These are phyloP conservation scores for Monocercomonoides exilis DNA, from an alignment of 78 protist genomes.

Conservation along the genomic window DNA sequence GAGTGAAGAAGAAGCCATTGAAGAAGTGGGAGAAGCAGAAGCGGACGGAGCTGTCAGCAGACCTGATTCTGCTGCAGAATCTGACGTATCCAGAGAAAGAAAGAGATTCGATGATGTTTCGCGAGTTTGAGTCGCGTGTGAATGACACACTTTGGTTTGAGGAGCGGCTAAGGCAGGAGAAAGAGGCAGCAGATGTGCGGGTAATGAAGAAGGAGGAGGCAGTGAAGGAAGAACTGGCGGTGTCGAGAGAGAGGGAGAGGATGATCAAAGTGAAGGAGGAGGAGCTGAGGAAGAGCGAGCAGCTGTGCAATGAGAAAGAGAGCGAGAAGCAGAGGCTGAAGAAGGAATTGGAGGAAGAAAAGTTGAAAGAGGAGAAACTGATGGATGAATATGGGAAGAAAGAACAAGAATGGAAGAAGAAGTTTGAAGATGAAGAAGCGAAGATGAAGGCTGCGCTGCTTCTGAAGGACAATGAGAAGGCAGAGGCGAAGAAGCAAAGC, in stretches of 20 bases:
- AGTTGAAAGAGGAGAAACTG: background rate
- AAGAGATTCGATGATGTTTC: background rate
- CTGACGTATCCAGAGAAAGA: too few species aligned
- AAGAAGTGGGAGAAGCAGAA: too few species aligned
- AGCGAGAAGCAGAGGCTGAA: background rate
- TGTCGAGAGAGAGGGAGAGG: background rate
- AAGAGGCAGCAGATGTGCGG: background rate
- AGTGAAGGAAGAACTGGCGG: background rate
- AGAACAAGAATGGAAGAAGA: background rate
- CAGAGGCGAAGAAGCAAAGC: background rate
- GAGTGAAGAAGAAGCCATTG: too few species aligned
- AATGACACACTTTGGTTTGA: too few species aligned
- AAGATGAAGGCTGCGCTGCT: background rate
- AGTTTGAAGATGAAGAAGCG: background rate
- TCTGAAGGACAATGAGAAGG: background rate
- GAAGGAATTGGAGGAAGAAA: background rate
- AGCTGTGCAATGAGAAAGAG: background rate
- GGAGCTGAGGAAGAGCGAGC: background rate
- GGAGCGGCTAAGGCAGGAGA: background rate
- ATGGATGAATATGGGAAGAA: background rate
- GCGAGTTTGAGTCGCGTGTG: background rate
- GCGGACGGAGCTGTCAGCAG: too few species aligned
- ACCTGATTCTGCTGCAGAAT: too few species aligned
- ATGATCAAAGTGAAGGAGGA: background rate
- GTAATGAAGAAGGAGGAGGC: background rate